A percentile compares a stretch with the other conserved stretches of the same genome.
Evolutionary conservation across 2,329 filamentous ascomycete genomes (phyloP).

Genomic region (Corynespora cassiicola): DNA sequence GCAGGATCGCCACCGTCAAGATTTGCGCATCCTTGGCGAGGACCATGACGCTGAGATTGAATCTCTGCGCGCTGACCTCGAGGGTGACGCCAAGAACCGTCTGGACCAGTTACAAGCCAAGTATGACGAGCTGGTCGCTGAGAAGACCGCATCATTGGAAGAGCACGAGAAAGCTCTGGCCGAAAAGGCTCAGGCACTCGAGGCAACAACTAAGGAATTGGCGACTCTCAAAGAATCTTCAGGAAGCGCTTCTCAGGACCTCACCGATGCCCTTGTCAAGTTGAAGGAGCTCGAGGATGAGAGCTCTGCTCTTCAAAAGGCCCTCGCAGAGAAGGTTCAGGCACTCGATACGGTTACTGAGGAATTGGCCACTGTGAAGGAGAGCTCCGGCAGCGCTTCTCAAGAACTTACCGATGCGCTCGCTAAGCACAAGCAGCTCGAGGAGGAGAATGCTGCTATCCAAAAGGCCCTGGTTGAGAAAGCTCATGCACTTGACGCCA

Average conservation of each 20-base stretch:
- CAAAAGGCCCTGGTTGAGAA: slow-evolving; percentile 17
- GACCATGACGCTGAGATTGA: slow-evolving; percentile 44
- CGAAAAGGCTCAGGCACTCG: slow-evolving; percentile 26
- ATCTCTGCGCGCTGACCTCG: slow-evolving; percentile 41
- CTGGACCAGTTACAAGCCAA: slow-evolving; percentile 39
- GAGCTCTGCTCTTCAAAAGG: slow-evolving; percentile 25
- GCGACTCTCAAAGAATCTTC: slow-evolving; percentile 25
- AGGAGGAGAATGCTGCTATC: slow-evolving; percentile 29
- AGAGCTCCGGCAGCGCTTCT: slow-evolving; percentile 12
- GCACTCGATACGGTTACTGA: slow-evolving; percentile 29
- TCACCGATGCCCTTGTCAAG: slow-evolving; percentile 29
- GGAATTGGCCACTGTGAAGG: slow-evolving; percentile 13
- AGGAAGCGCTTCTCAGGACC: slow-evolving; percentile 27
- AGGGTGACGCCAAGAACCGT: slow-evolving; percentile 43
- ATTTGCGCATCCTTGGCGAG: slow-evolving; percentile 36
- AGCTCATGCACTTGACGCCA: slow-evolving; percentile 9
- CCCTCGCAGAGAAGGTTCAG: slow-evolving; percentile 30
- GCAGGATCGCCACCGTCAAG: slow-evolving; percentile 34
- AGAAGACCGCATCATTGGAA: slow-evolving; percentile 31
- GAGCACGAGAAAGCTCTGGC: slow-evolving; percentile 28
- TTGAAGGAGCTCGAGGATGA: slow-evolving; percentile 31
- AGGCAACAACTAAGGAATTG: slow-evolving; percentile 26
- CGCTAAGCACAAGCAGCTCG: slow-evolving; percentile 27
- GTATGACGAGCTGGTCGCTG: slow-evolving; percentile 35
- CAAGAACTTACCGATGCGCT: slow-evolving; percentile 29